Base-by-base conservation (phyloP, 768 basidiomycete species). In the Termitomyces sp. region DNA sequence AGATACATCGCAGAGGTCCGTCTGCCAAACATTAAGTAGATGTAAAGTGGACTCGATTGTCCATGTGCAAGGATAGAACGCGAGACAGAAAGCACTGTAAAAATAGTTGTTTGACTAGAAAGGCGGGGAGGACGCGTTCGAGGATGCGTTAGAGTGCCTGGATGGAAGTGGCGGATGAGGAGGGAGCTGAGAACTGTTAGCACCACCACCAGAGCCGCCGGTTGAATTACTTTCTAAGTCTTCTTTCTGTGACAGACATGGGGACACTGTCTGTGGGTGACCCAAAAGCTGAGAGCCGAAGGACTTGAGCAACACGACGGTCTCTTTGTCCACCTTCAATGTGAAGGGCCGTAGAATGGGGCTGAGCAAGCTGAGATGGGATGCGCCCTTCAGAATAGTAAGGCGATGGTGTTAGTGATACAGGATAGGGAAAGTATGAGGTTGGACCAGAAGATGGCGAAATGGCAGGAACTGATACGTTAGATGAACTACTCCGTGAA, bases 181-280 rank as follows among this genome's bases (percentile, higher is more conserved):
- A n/a, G 76, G 76, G 18, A 79, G 72, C 46, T 62, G 71, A 12
- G 62, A 68, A 16, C 74, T 76, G 0, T 53, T 39, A 33, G 60
- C 39, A 26, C 30, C 26, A 45, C 49, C 57, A 14, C 53, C 30
- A 37, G 59, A 55, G 5, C 50, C 60, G 18, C 70, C 71, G 0
- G 76, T 74, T 4, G 71, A 71, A 24, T 71, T 71, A 59, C 73
- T 81, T 42, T 79, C 79, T 72, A 67, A 82, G 82, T 49, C 79
- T 72, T 33, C 82, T 71, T 12, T 84, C 82, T 3, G 81, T 80
- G n/a, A 82, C 76, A 16, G 82, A 81, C 56, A 82, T 73, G 1
- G 82, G 81, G 37, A 84, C 71, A 56, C 83, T 86, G 47, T 85
- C 81, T 0, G 82, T 81, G 37, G 83, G 83, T 14, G 85, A 84